Evolutionary conservation across 345 rosid genomes (phyloP), one percentile per base, ranked within the genome.

Genomic region (Rhizophora apiculata): DNA sequence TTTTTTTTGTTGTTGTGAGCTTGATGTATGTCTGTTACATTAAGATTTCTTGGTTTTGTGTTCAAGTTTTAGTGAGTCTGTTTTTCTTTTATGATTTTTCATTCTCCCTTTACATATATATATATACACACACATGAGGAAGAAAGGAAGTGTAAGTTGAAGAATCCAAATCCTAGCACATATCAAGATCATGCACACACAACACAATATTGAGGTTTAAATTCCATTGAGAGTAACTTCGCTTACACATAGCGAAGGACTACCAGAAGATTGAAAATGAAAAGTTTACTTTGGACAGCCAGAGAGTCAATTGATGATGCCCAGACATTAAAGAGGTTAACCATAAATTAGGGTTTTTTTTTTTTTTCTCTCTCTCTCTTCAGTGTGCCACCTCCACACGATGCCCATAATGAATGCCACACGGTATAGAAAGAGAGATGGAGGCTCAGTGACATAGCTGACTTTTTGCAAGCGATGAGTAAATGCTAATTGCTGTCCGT

Each of bases 401-500:
- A 68, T 54, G 60, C 73, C 63, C 64, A 37, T 63, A 74, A 66
- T 80, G 72, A 80, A 82, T 76, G 77, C 70, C 59, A 77, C 68
- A 36, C 75, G 77, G 72, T 68, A 56, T 65, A 70, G 78, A 62
- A 64, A 63, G 70, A 65, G 31, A 26, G 36, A 31, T 9, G 15
- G 15, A 36, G 67, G 73, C 62, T 54, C 60, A 74, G n/a, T 39
- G 16, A 16, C 11, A 67, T 30, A 70, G 90, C 60, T 85, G 91
- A 87, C 95, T 85, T 85, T 78, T 73, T 26, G 80, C 73, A 64
- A 70, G 64, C 55, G 24, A 58, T 5, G 86, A 87, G 89, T 87
- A 79, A 89, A 87, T 91, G 93, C 82, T 63, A 51, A 20, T 65
- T 61, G 83, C 83, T 84, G 84, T 73, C 77, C 69, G 64, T 69